Conservation (phyloP, 768 basidiomycete genomes). For the Russula sp. region DNA sequence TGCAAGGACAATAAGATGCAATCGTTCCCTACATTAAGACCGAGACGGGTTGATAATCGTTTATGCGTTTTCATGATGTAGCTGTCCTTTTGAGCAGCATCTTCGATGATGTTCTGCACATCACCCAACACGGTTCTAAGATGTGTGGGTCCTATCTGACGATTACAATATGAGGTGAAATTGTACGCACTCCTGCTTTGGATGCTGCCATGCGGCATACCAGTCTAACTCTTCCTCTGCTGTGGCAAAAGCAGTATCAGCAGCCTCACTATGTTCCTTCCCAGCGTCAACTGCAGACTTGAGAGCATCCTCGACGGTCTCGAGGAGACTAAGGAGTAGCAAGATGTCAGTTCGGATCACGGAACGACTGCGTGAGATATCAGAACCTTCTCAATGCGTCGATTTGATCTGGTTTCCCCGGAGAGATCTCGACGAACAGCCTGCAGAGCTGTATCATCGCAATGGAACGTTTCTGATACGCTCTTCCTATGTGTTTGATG, state of each 20-base stretch:
- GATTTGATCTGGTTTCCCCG: slow-evolving; percentile 14
- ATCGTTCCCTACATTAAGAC: slow-evolving; percentile 3
- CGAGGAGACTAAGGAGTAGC: slow-evolving; percentile 8
- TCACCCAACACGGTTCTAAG: slow-evolving; percentile 12
- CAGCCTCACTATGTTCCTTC: slow-evolving; percentile 8
- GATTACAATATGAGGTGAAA: background rate
- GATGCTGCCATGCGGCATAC: slow-evolving; percentile 10
- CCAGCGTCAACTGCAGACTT: slow-evolving; percentile 12
- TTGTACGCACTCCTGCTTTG: slow-evolving; percentile 10
- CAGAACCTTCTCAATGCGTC: slow-evolving; percentile 14
- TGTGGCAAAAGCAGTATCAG: slow-evolving; percentile 12
- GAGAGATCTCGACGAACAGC: slow-evolving; percentile 16
- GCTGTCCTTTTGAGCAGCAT: slow-evolving; percentile 17
- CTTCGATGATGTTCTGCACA: slow-evolving; percentile 17
- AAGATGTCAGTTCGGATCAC: background rate
- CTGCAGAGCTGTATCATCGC: slow-evolving; percentile 19
- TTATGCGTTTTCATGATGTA: slow-evolving; percentile 14
- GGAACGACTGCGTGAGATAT: background rate
- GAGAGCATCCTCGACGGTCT: slow-evolving; percentile 14
- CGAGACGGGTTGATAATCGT: slow-evolving; percentile 12
- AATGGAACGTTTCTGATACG: slow-evolving; percentile 18
- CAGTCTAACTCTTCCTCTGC: slow-evolving; percentile 15
- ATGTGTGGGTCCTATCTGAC: background rate
- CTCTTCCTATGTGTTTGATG: slow-evolving; percentile 15
- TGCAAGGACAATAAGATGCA: background rate